Conservation (phyloP, 2,329 filamentous ascomycete genomes). For the Nectriaceae sp. region DNA sequence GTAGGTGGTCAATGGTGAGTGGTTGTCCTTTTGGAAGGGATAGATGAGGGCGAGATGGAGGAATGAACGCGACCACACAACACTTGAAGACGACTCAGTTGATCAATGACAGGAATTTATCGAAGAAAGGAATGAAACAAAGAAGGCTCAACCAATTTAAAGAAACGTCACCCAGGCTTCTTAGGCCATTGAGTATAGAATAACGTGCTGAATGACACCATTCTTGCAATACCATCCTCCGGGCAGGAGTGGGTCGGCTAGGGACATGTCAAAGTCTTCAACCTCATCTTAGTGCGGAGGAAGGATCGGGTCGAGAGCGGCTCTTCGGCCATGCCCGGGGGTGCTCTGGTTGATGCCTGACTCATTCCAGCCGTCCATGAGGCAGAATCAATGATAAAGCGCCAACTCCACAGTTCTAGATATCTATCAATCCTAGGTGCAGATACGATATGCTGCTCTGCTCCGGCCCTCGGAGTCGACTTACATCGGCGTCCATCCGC, state of each 20-base stretch:
- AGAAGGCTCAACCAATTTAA: background rate
- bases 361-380: constrained; percentile 14
- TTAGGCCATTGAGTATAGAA: constrained; percentile 24
- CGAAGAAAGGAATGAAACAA: background rate
- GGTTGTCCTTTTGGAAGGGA: too few relatives aligned
- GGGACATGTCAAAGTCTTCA: constrained; percentile 17
- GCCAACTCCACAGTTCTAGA: background rate
- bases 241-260: constrained; percentile 27
- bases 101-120: background rate
- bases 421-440: background rate
- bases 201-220: constrained; percentile 35
- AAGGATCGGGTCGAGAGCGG: constrained; percentile 13
- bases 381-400: constrained; percentile 2
- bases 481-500: background rate
- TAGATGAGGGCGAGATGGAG: background rate
- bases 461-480: background rate
- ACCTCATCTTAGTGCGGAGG: constrained; percentile 21
- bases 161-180: background rate
- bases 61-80: background rate
- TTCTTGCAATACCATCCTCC: constrained; percentile 20
- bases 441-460: background rate
- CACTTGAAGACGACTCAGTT: background rate
- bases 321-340: constrained; percentile 17
- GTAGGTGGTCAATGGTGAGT: too few relatives aligned
- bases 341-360: constrained; percentile 11